phyloP scores from a whole-genome alignment of 768 basidiomycete species.

The Lyophyllum atratum region DNA sequence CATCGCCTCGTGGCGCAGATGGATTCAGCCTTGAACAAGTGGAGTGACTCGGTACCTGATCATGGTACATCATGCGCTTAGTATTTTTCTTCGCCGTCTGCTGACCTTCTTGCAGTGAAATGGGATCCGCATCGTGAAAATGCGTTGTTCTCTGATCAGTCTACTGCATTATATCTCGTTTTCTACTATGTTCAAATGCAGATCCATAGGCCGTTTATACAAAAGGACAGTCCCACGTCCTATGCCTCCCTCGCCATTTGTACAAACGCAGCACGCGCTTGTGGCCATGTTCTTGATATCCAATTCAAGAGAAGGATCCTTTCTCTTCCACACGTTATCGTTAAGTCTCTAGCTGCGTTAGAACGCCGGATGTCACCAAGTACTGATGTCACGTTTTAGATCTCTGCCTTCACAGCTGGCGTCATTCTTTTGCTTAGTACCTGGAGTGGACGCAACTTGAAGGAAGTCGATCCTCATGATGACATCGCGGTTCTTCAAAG shows the following conservation, averaged over 20 bases:
- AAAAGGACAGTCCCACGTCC: constrained; percentile 38
- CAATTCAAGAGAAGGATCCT: constrained; percentile 37
- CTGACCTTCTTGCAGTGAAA: constrained; percentile 34
- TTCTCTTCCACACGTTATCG: constrained; percentile 32
- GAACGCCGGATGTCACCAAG: not conserved
- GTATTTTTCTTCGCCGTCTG: not conserved
- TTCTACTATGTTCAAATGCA: constrained; percentile 68
- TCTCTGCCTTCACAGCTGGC: constrained; percentile 35
- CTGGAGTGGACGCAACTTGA: constrained; percentile 52
- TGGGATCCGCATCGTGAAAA: constrained; percentile 51
- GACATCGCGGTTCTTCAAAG: constrained; percentile 54
- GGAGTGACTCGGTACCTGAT: constrained; percentile 65
- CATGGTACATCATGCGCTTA: constrained; percentile 38
- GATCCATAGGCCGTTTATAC: constrained; percentile 70
- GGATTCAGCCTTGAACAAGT: constrained; percentile 68
- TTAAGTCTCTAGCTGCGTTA: constrained; percentile 11
- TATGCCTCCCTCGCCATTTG: constrained; percentile 68
- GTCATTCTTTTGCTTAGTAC: constrained; percentile 59
- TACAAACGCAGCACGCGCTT: constrained; percentile 72
- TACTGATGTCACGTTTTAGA: constrained; percentile 23
- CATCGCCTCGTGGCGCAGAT: constrained; percentile 66
- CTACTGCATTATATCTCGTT: constrained; percentile 48
- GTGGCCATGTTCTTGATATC: constrained; percentile 65
- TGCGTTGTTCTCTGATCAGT: constrained; percentile 53
- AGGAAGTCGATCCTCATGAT: constrained; percentile 36